Evolutionary conservation across 345 rosid species (phyloP), one percentile per base, ranked within the genome.

Genomic region (Physaria fendleri): DNA sequence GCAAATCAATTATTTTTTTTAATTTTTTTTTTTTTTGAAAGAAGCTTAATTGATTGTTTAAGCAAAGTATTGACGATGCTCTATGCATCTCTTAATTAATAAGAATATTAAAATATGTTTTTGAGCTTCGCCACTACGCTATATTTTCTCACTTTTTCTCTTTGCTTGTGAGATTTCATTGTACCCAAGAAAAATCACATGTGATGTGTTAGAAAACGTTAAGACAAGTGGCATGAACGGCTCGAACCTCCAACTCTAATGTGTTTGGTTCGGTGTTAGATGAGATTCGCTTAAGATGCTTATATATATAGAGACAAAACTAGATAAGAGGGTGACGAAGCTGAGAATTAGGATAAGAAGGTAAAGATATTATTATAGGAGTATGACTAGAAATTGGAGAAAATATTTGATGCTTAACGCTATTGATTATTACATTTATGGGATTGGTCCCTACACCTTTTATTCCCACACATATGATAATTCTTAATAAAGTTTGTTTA

Each of bases 131-230:
- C 32, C 24, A 28, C 4, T 37, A 37, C 48, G 63, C 56, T 45
- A 65, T 45, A 20, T 8, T 23, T 25, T 24, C 52, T 25, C 12
- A 11, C 11, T 25, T 44, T 21, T 44, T 4, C 22, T 33, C 42
- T 24, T 2, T 16, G 24, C 8, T 45, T 34, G 32, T 14, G 43
- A 35, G 57, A 66, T 66, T 66, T 30, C 50, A 66, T 47, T 56
- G 71, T 25, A 23, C 57, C 51, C 16, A 56, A 56, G 34, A 56
- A 37, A 56, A 28, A 10, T 45, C 12, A 27, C 57, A 47, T 56
- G 64, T 66, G 64, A 25, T 66, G 50, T 46, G 50, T 47, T 56
- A 38, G 57, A 66, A 46, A 29, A 38, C 39, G 17, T 46, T 20
- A 14, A 8, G 56, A 66, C 57, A 47, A 56, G 16, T 47, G 40